Evolutionary conservation across 2,329 filamentous ascomycete genomes (phyloP), one percentile per base, ranked within the genome.

Genomic region (Parascedosporium putredinis): DNA sequence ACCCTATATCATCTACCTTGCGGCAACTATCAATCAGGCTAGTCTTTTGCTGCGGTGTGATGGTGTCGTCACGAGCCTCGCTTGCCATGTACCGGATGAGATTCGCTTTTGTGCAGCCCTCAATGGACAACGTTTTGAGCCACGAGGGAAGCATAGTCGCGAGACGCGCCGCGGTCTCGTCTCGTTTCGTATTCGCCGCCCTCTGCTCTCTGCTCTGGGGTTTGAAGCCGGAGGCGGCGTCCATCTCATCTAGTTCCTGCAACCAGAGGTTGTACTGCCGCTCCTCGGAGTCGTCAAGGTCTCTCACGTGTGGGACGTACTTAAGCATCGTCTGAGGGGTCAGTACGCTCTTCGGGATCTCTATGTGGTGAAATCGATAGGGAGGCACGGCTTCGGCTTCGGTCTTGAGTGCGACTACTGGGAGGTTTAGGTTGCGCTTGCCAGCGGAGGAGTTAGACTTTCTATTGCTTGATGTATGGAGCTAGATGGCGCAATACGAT

Each of bases 301-400:
- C 78, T 49, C 75, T 70, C 47, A 81, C 62, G 59, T 80, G 76
- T 12, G 78, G 78, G 12, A 80, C 75, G 58, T 79, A 81, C 27
- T 74, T 78, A 49, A 80, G 66, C 67, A 77, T 76, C 1, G 76
- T 79, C 57, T 79, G 78, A 3, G 76, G 75, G 0, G 77, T 77
- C 25, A 80, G 66, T 31, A 81, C 72, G 50, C 80, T 81, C 58
- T 75, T 78, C 58, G 67, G 69, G 47, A 81, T 78, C 57, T 79
- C 74, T 33, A 80, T 73, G 52, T 80, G 75, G 55, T 81, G 78
- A 54, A 79, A 80, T 25, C 73, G 67, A 57, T 81, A 81, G 23
- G 65, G 64, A n/a, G 78, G 78, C 7, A 79, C 76, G n/a, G 70
- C 66, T 18, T 72, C 67, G 54, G 68, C 70, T 50, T 72, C 66